A percentile compares a stretch with the other conserved stretches of the same genome.
Evolutionary conservation across 225 moss, liverwort and hornwort genomes (phyloP).

Genomic region (Anthoceros angustus): DNA sequence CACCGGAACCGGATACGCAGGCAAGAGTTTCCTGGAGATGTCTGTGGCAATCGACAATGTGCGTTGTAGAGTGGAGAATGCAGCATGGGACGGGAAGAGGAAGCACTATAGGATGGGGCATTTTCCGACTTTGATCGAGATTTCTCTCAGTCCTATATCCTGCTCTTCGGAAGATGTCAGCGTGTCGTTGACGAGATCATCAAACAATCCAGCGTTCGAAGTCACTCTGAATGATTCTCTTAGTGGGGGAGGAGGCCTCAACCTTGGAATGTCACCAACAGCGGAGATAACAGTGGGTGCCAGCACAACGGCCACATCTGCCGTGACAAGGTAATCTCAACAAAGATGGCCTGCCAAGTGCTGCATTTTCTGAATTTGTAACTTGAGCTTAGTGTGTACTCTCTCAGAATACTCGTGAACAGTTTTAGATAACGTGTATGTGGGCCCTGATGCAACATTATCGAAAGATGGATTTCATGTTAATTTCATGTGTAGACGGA

Average conservation of each 20-base stretch:
- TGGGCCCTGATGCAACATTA: too few relatives aligned
- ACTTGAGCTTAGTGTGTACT: too few relatives aligned
- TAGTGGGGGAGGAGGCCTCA: background rate
- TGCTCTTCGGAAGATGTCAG: background rate
- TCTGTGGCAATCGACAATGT: slow-evolving; percentile 1
- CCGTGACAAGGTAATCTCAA: background rate
- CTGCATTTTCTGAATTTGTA: too few relatives aligned
- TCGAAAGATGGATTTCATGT: too few relatives aligned
- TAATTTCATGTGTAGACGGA: too few relatives aligned
- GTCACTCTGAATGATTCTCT: background rate
- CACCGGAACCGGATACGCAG: background rate
- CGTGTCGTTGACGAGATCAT: background rate
- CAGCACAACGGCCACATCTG: background rate
- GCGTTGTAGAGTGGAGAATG: background rate
- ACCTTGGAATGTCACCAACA: background rate
- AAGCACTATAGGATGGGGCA: background rate
- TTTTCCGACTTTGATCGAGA: slow-evolving; percentile 1
- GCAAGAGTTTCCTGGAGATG: background rate
- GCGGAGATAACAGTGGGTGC: background rate
- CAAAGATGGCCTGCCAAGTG: too few relatives aligned
- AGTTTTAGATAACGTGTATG: too few relatives aligned
- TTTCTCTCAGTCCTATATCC: background rate
- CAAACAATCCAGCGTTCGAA: background rate
- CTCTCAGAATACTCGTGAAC: too few relatives aligned
- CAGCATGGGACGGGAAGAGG: background rate